Base-by-base conservation (phyloP, 2,329 filamentous ascomycete genomes). In the Venturia pyrina region DNA sequence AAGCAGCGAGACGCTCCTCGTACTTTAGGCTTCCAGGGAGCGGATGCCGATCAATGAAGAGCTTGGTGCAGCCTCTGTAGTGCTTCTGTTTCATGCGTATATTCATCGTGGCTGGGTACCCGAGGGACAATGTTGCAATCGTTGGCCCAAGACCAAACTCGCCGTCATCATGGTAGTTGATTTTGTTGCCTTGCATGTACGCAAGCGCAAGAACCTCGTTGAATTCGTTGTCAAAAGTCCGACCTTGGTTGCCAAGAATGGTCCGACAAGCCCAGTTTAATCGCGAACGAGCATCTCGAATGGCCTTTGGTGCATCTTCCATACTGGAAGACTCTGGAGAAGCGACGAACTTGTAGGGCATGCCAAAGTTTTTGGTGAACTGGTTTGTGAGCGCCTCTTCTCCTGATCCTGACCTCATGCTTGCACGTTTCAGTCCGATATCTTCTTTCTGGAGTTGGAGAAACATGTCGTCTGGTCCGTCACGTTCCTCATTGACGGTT, bases 81-180 rank as follows among this genome's bases (percentile, higher is more conserved):
- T 84, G 81, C 62, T 80, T 81, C 1, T 70, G 69, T 73, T 89
- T 89, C 64, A 83, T 79, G 1, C 83, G 78, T 69, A 88, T 80
- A 3, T 74, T 73, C 86, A 89, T 89, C 0, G 75, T 76, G 0
- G 85, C 83, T 0, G 82, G 80, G 0, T 80, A 81, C 1, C 87
- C 87, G 0, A 89, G 77, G 1, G 84, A 86, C 7, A 87, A 75
- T 0, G 86, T 87, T 0, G 85, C 84, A 7, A 89, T 85, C 0
- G 83, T 85, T 0, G 85, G 83, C 0, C 86, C 86, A 0, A 89
- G 76, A 3, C 85, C 83, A 11, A 75, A 76, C 70, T 89, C 87
- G 5, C 87, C 87, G 69, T 89, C 87, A 66, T 89, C 86, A 67
- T 89, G 87, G 69, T 82, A 87, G 77, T 76, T 79, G 64, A 89